These are phyloP conservation scores for Mortierella sp. DNA, from an alignment of 371 early-diverging fungal genomes.

Conservation along the genomic window DNA sequence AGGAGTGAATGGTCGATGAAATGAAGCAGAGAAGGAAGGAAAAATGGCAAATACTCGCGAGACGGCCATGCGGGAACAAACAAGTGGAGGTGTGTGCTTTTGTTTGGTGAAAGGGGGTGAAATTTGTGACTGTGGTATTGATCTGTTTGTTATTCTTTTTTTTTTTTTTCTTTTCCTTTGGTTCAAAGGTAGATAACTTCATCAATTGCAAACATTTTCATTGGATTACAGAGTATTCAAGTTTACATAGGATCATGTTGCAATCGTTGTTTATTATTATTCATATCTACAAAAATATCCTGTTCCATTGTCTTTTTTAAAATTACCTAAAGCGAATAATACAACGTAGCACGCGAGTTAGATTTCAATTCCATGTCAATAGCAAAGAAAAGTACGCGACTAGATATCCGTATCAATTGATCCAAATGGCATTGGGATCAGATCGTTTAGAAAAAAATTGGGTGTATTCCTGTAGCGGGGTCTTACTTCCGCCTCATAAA, in stretches of 20 bases:
- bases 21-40: neutral
- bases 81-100: neutral
- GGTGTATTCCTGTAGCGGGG: constrained; percentile 59
- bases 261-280: neutral
- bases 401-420: neutral
- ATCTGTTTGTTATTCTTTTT: neutral
- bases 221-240: too few relatives aligned
- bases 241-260: too few relatives aligned
- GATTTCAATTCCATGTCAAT: neutral
- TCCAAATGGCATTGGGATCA: constrained; percentile 24
- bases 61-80: neutral
- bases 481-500: constrained; percentile 63
- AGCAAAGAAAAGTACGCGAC: neutral
- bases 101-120: neutral
- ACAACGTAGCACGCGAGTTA: constrained; percentile 1
- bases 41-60: neutral
- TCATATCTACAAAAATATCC: neutral
- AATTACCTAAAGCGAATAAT: neutral
- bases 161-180: neutral
- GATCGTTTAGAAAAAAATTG: constrained; percentile 54
- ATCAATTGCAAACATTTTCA: too few relatives aligned
- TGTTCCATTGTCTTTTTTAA: neutral
- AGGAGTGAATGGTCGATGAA: neutral
- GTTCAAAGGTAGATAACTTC: too few relatives aligned
- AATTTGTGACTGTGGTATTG: neutral